Evolutionary conservation across 352 stramenopile species (phyloP), one percentile per base, ranked within the genome.

Genomic region (Globisporangium sylvaticum): DNA sequence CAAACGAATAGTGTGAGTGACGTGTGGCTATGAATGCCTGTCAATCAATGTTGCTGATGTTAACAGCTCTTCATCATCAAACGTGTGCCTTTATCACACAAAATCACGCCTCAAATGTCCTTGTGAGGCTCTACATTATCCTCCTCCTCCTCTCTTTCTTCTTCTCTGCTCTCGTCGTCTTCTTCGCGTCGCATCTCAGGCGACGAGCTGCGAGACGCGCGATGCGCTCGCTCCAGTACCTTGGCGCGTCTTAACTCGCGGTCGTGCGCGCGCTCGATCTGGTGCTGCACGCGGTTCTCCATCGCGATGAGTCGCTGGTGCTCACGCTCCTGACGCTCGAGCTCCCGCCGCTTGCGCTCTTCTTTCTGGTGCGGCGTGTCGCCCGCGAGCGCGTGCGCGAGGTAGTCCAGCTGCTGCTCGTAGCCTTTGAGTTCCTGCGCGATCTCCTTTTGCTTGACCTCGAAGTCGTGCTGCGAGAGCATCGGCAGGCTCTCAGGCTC

Each of bases 311-410:
- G 20, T 0, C 87, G 78, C 53, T 78, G 76, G 29, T 83, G 73
- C 42, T 91, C 80, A 20, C 84, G 80, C 52, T 79, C 72, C 15
- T 73, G 52, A 20, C 83, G 83, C 44, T 85, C 78, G 10, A 71
- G 64, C 34, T 90, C 79, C 24, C 84, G 80, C 27, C 72, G 68
- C 10, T 68, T 72, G 20, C 83, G 84, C 62, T 81, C 79, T 44
- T 82, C 69, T 39, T 81, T 74, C 50, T 94, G 87, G 65, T 91
- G 87, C 14, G 79, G 76, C 8, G 84, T 94, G 58, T 88, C 66
- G 0, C 84, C 81, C 20, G 79, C 79, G 15, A 94, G 64, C 20
- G 79, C 87, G 24, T 83, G 72, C 15, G 79, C 87, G n/a, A 94
- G 61, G 64, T 89, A 80, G 60, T 88, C 64, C 32, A 89, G 74